Base-by-base conservation (phyloP, 352 stramenopile species). In the Globisporangium echinulatum region DNA sequence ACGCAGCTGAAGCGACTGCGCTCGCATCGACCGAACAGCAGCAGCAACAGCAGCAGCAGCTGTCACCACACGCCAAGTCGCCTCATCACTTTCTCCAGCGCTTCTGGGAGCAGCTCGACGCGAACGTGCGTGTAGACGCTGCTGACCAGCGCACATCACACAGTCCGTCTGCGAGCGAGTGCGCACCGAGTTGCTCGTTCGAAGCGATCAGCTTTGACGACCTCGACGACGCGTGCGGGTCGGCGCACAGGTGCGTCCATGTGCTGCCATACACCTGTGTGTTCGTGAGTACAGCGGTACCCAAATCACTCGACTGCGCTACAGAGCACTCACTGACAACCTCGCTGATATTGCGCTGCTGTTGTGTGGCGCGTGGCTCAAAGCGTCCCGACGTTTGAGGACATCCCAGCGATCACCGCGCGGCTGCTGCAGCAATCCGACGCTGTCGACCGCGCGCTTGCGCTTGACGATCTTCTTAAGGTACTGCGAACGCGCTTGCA, bases 201-300 rank as follows among this genome's bases (percentile, higher is more conserved):
- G 72, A 81, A 40, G 67, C 65, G 13, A 58, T 85, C 15, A 75
- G 58, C 5, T 82, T 85, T 46, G 71, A 80, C 15, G 72, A 80
- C 37, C 59, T 71, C 7, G 62, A 71, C 38, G 75, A 78, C n/a
- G 61, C 72, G 44, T 77, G 62, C 5, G 64, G 61, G 44, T 79
- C 71, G 11, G 64, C 62, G 5, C 63, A 69, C 58, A 85, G 72
- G 75, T 85, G 49, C 7, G 59, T 43, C 5, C 13, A 13, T 19
- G 1, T 11, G 49, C 2, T 33, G 25, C 25, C 25, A 33, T 33
- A 3, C 25, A 33, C 25, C 25, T 33, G 25, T 33, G 25, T 33
- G 25, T 33, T 33, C 25, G 25, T 33, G 25, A 33, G 25, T 33
- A 33, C 25, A 33, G 25, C 2, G 25, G 25, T 33, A 3, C 25